Base-by-base conservation (phyloP, 2,329 filamentous ascomycete species). In the Pseudofabraea citricarpa region DNA sequence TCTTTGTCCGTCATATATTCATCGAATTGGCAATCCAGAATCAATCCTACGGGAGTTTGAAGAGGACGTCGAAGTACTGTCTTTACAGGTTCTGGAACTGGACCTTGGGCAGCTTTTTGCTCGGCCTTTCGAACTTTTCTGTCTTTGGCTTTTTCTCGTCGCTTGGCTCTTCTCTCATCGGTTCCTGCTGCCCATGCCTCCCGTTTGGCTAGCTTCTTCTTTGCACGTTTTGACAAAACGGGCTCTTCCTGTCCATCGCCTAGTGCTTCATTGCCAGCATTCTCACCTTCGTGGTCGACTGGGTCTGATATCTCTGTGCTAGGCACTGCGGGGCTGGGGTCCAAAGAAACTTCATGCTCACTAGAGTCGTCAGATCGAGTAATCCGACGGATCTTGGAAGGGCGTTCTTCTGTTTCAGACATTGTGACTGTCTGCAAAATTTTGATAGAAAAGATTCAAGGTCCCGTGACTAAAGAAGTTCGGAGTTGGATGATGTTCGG, bases 1-100 rank as follows among this genome's bases (percentile, higher is more conserved):
- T 98, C 93, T 54, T 86, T 85, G 27, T 91, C 86, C 40, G 74
- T 75, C 93, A 98, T 98, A 59, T 90, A 77, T 32, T 86, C 73
- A 63, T 98, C 90, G 62, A 94, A 98, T 53, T 87, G 82, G 66
- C 91, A 97, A 68, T 98, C 93, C 50, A 98, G 70, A 46, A 98
- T 73, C 52, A 98, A 70, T 0, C 87, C 79, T 18, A 97, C 69
- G 2, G 90, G 90, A 0, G 94, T 75, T 44, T 81, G 77, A 38
- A 72, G 68, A 33, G 66, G 56, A 38, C 56, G 52, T 23, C 24
- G 38, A 22, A 40, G 16, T 37, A 45, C 8, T 36, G 33, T 27
- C 41, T 27, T 44, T 41, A 51, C 43, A 48, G 55, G 50, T 56
- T 52, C 47, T 50, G 32, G 56, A 57, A 55, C 36, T 62, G 68